These are phyloP conservation scores for Lactifluus echinatus DNA, from an alignment of 768 basidiomycete species.

Conservation along the genomic window DNA sequence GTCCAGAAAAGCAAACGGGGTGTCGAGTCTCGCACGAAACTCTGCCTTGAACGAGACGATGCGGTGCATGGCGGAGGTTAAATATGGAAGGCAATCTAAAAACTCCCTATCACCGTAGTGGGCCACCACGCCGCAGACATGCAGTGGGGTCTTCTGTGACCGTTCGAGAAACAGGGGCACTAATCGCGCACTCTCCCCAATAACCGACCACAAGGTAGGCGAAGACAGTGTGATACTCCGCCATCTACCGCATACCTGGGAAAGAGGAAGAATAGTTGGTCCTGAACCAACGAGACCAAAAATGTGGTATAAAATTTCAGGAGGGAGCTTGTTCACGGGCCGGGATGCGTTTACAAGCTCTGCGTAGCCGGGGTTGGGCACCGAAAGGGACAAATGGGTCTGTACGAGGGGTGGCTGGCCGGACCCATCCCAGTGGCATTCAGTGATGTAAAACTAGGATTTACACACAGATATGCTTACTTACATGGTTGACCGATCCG, in stretches of 20 bases:
- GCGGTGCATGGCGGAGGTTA: neutral
- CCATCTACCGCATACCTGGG: neutral
- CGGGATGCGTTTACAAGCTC: neutral
- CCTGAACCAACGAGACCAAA: neutral
- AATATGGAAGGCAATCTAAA: neutral
- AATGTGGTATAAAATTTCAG: neutral
- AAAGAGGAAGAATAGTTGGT: neutral
- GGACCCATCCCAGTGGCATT: neutral
- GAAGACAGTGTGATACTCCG: neutral
- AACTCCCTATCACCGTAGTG: neutral
- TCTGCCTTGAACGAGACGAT: neutral
- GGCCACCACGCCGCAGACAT: neutral
- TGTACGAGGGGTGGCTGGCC: neutral
- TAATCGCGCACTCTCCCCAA: neutral
- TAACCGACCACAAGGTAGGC: neutral
- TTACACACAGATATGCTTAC: neutral
- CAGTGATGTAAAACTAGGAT: neutral
- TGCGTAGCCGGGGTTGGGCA: neutral
- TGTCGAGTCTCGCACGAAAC: neutral
- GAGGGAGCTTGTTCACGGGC: neutral
- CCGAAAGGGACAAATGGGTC: slow-evolving; percentile 5
- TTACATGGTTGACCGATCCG: neutral
- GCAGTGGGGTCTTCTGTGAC: neutral
- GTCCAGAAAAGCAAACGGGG: neutral
- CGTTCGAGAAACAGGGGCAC: slow-evolving; percentile 1